Evolutionary conservation across 352 stramenopile species (phyloP), one percentile per base, ranked within the genome.

Genomic region (Pythium aphanidermatum): DNA sequence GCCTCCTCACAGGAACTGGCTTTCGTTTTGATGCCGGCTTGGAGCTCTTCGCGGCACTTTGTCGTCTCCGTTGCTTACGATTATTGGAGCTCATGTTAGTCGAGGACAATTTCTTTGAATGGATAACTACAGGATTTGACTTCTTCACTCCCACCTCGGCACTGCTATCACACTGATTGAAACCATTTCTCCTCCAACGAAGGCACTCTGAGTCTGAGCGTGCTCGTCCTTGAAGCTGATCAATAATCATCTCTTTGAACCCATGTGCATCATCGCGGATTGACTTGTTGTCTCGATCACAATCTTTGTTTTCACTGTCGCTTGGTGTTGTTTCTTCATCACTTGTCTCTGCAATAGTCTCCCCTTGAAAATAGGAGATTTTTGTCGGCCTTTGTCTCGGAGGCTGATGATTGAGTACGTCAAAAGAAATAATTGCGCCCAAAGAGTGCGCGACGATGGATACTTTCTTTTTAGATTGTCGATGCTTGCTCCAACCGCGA

Each of bases 381-480:
- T 55, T 65, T 46, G 48, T 48, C 43, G 31, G 46, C 17, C 61
- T 50, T 26, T 65, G 50, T 14, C 47, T 31, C 32, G 60, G 51
- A 33, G 76, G 68, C 51, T 92, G 79, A 29, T 88, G 68, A 42
- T 72, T 85, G 29, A 97, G 49, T 41, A 97, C 91, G 45, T 97
- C 90, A 64, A 95, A 97, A 31, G 74, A 86, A 25, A 97, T 96
- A 45, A 97, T 93, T 27, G 83, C 86, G 6, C 87, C 89, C 9
- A 97, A 68, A 13, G 81, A 95, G 40, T 96, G 86, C 31, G 77
- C 83, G 20, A 95, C 58, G 39, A 96, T 86, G 7, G 83, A 94
- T 8, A 96, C 80, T 46, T 93, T 90, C 54, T 79, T 83, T 24
- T 55, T 64, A 36, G 63, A 74, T n/a, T 48, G 20, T 27, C 51